These are phyloP conservation scores for Luzula sylvatica DNA, from an alignment of 176 grass and related monocot genomes.

Conservation along the genomic window DNA sequence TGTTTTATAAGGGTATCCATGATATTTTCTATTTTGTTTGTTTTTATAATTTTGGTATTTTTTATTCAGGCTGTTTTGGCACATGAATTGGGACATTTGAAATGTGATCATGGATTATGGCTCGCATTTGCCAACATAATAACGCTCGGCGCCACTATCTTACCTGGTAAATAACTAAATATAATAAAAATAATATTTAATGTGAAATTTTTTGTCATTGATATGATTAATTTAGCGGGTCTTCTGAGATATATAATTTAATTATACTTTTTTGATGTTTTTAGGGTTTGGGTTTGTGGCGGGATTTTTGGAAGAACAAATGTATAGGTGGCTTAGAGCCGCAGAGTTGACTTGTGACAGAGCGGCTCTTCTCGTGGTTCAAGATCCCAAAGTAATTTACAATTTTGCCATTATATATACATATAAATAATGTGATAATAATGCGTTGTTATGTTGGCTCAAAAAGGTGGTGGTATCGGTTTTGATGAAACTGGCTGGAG, in stretches of 20 bases:
- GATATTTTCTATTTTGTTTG: neutral
- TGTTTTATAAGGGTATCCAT: no score
- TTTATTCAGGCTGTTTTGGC: slow-evolving; percentile 90
- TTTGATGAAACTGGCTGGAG: slow-evolving; percentile 94
- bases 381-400: slow-evolving; percentile 69
- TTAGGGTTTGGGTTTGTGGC: slow-evolving; percentile 78
- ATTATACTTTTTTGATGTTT: slow-evolving; percentile 1
- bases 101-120: slow-evolving; percentile 93
- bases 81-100: slow-evolving; percentile 94
- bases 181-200: no score
- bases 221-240: no score
- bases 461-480: slow-evolving; percentile 97
- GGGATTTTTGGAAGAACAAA: slow-evolving; percentile 73
- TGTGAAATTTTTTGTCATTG: no score
- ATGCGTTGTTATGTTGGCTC: slow-evolving; percentile 30
- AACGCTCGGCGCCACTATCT: slow-evolving; percentile 61
- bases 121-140: slow-evolving; percentile 95
- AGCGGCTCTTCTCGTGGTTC: slow-evolving; percentile 85
- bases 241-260: neutral
- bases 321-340: slow-evolving; percentile 80
- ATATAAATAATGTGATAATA: slow-evolving; percentile 3
- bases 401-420: neutral
- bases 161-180: slow-evolving; percentile 48
- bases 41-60: slow-evolving; percentile 3
- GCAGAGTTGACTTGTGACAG: slow-evolving; percentile 90